These are phyloP conservation scores for Oxyria digyna DNA, from an alignment of 148 eudicot species.

Conservation along the genomic window DNA sequence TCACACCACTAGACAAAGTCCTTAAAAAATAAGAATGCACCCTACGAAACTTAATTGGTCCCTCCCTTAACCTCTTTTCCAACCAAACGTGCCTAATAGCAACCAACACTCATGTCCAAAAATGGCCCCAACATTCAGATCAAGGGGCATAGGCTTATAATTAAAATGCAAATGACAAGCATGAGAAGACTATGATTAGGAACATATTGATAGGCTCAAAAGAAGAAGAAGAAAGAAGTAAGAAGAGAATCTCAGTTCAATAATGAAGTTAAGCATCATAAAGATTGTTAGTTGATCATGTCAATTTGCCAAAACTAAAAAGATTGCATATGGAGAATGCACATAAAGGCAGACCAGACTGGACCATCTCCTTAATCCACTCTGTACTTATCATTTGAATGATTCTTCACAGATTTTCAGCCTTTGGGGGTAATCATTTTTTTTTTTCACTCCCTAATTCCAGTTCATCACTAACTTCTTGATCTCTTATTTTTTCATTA, in stretches of 20 bases:
- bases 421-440: not conserved
- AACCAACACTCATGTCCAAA: not conserved
- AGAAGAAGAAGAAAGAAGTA: not conserved
- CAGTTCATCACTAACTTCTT: not conserved
- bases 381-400: constrained; percentile 7
- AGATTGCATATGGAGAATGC: constrained; percentile 6
- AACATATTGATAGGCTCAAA: not conserved
- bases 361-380: constrained; percentile 2
- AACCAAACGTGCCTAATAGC: constrained; percentile 1
- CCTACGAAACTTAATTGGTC: no score
- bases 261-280: not conserved
- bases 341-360: constrained; percentile 7
- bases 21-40: not conserved
- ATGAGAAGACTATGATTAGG: not conserved
- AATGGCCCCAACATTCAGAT: constrained; percentile 2
- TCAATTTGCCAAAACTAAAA: not conserved
- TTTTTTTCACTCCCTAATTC: not conserved
- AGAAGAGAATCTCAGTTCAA: not conserved
- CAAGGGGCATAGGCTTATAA: not conserved
- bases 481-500: not conserved
- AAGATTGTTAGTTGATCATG: constrained; percentile 3
- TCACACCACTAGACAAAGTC: no score
- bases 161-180: not conserved
- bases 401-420: not conserved
- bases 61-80: not conserved